phyloP scores from a whole-genome alignment of 2,329 filamentous ascomycete genomes.

The Aurifilum marmelostoma region DNA sequence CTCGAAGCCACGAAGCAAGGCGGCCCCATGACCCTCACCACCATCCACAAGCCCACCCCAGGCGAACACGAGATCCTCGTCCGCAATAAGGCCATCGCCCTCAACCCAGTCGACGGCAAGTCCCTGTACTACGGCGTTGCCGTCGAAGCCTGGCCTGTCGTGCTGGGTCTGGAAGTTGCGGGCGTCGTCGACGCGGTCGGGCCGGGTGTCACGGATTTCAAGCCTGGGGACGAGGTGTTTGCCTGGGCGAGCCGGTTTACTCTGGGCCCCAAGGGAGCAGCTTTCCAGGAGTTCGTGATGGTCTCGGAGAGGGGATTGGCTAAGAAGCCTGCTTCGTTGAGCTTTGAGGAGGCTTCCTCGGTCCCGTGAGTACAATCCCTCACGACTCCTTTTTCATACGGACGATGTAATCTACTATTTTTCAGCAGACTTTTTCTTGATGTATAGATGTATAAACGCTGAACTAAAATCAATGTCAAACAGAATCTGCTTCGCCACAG shows the following conservation, averaged over 20 bases:
- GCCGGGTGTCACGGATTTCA: conserved; percentile 35
- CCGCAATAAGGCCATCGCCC: conserved; percentile 37
- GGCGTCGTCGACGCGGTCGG: conserved; percentile 41
- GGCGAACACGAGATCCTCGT: conserved; percentile 38
- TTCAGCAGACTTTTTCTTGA: no score
- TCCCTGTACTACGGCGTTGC: conserved; percentile 36
- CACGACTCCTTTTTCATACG: no score
- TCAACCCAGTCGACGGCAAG: conserved; percentile 43
- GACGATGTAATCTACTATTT: no score
- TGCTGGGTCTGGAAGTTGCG: conserved; percentile 41
- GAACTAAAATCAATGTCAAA: not conserved
- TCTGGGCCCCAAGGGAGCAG: conserved; percentile 28
- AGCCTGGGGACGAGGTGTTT: conserved; percentile 39
- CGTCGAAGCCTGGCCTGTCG: conserved; percentile 38
- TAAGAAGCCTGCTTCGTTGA: conserved; percentile 37
- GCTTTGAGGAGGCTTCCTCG: conserved; percentile 39
- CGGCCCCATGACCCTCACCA: conserved; percentile 23
- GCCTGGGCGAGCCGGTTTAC: conserved; percentile 13
- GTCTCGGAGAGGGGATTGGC: conserved; percentile 32
- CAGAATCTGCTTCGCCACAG: conserved; percentile 36
- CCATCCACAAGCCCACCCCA: conserved; percentile 31
- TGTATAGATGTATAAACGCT: no score
- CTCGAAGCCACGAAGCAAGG: conserved; percentile 16
- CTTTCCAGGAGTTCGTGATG: conserved; percentile 37
- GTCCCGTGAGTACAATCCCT: conserved; percentile 33